Evolutionary conservation across 2,329 filamentous ascomycete species (phyloP).

Genomic region (Aspergillus uvarum): DNA sequence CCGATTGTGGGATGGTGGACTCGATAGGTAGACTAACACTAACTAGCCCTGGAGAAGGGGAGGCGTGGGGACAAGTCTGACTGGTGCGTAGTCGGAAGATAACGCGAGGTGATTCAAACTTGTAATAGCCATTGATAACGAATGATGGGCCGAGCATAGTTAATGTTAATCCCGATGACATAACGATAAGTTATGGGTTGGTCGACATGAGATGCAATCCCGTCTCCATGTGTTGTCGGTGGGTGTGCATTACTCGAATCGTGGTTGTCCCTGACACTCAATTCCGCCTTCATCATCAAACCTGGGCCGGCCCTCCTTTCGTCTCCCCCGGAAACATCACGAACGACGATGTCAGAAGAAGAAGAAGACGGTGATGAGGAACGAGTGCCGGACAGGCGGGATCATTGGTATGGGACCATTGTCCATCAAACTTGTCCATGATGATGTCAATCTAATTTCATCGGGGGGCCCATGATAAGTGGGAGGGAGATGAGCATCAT

Average conservation of each 20-base stretch:
- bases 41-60: not conserved
- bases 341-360: not conserved
- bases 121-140: conserved; percentile 4
- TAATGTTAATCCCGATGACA: not conserved
- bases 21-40: not conserved
- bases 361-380: too few relatives aligned
- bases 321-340: not conserved
- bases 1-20: not conserved
- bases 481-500: not conserved
- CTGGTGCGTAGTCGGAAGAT: conserved; percentile 9
- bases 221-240: too few relatives aligned
- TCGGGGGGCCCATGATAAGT: not conserved
- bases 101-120: conserved; percentile 1
- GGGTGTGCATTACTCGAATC: not conserved
- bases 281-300: not conserved
- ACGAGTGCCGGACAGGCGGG: not conserved
- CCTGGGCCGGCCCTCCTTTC: not conserved
- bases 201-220: too few relatives aligned
- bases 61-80: conserved; percentile 4
- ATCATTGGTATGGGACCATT: not conserved
- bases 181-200: not conserved
- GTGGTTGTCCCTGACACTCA: not conserved
- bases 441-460: not conserved
- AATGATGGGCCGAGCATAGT: conserved; percentile 7
- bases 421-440: not conserved